Base-by-base conservation (phyloP, 169 alveolate genomes). In the Plasmodium gallinaceum region DNA sequence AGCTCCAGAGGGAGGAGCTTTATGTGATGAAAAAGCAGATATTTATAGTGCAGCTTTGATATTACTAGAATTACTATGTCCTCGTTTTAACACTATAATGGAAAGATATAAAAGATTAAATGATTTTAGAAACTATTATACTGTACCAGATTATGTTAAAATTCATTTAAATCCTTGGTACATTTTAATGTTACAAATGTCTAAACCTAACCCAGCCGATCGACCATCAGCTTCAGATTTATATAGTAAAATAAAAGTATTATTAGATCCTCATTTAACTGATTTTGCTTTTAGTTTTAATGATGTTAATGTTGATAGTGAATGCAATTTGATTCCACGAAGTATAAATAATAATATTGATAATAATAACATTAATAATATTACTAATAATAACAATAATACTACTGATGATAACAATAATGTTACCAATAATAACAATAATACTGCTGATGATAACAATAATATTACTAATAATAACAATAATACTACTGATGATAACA, bases 1-100 rank as follows among this genome's bases (percentile, higher is more conserved):
- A 37, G 98, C 98, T 0, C 98, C 98, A 0, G 98, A 96, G 69
- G 98, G 98, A 7, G 98, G 98, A 14, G 97, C 96, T 5, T 80
- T 94, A 70, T 96, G 98, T 91, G 94, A 95, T 54, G 98, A 96
- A 75, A 96, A 96, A 92, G 98, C 97, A 10, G 98, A 96, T 70
- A 95, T 96, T 14, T 96, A 89, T 74, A 95, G 97, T 42, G 97
- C 98, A 46, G 96, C 98, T 14, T 83, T 96, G 88, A 95, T 96
- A 48, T 90, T 96, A 51, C 74, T 96, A 74, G 98, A 96, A 90
- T 88, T 96, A 51, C 88, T 96, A 46, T 95, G 97, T 45, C 98
- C 98, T 10, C 88, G 97, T 62, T 96, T 96, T 91, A 93, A 70
- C 66, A 96, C 98, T 5, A 94, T 94, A 42, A 96, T 96, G 98